Evolutionary conservation across 768 basidiomycete genomes (phyloP), one percentile per base, ranked within the genome.

Genomic region (Leccinum barrowsii): DNA sequence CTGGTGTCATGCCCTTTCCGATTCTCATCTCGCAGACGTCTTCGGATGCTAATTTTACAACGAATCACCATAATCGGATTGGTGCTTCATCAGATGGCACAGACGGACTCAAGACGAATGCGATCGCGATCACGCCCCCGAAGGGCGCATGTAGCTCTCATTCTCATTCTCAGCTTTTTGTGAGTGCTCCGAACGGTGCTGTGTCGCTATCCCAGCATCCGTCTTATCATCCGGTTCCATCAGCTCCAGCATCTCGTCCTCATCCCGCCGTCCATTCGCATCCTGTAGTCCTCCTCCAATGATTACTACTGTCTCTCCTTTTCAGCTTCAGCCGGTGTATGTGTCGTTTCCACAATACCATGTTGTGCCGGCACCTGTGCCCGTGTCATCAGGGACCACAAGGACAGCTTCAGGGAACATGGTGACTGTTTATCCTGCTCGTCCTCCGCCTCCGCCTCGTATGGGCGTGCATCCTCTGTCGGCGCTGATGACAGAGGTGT

Each of bases 291-390:
- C 66, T 0, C 65, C 61, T 4, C 60, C 63, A 34, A 60, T 65
- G 2, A 30, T 69, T 13, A 21, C 37, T 4, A n/a, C 63, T 5
- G 58, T 65, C 19, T 7, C 68, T 8, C 32, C 61, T 8, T 70
- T 63, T 56, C 58, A 63, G 12, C 37, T 37, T 37, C 68, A 52
- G 19, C 54, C 65, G 51, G 24, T 68, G 53, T 69, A 65, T 22
- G 44, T 70, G 24, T 62, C 67, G 0, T 70, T 63, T 57, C 24
- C 63, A 32, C 68, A 50, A 32, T 69, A 70, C 50, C 61, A 51
- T 28, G 15, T 66, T 26, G 24, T 26, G 15, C 15, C 37, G 3
- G 37, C 5, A 4, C 35, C 35, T 3, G 6, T 17, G 17, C 37
- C 37, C 6, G 17, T 40, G 17, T 40, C 37, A 3, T n/a, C 37